Evolutionary conservation across 2,329 filamentous ascomycete species (phyloP), one percentile per base, ranked within the genome.

Genomic region (Davidsoniella eucalypti): DNA sequence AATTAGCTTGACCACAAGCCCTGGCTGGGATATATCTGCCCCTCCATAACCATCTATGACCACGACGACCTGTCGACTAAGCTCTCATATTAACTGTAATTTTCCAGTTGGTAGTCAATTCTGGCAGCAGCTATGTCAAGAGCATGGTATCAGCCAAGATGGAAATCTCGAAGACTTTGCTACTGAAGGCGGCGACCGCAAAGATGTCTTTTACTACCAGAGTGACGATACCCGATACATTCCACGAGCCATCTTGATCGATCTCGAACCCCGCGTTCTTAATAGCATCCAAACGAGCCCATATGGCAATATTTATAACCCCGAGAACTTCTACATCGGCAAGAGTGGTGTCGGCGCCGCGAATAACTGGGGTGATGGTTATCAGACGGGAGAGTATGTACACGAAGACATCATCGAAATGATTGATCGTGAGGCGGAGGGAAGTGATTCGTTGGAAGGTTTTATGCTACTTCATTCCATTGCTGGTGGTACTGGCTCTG

Each of bases 401-500:
- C 87, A 90, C 58, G 92, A 98, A 65, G 92, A 98, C 63, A 87
- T 98, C 51, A 86, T 98, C 74, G 93, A 98, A 64, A 98, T 98
- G 87, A 94, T 98, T 60, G 92, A 98, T 63, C 83, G 92, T 54
- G 92, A 98, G 64, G 92, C 93, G 14, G 92, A 98, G 65, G 93
- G 93, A 29, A 96, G 90, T 63, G 92, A 98, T 65, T 95, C 88
- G 48, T 73, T 98, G 3, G 92, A 98, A 77, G 92, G 92, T 38
- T 98, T 98, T 69, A 98, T 98, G 92, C 79, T 98, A 65, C 74
- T 98, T 56, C 92, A 98, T 64, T 96, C 92, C 2, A 98, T 98
- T 61, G 93, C 92, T 41, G 92, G 92, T 55, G 92, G 92, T 52
- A 98, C 92, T 16, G 92, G 92, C 7, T 95, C 88, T 18, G 92